phyloP scores from a whole-genome alignment of 768 basidiomycete species.

The Mycena filopes region DNA sequence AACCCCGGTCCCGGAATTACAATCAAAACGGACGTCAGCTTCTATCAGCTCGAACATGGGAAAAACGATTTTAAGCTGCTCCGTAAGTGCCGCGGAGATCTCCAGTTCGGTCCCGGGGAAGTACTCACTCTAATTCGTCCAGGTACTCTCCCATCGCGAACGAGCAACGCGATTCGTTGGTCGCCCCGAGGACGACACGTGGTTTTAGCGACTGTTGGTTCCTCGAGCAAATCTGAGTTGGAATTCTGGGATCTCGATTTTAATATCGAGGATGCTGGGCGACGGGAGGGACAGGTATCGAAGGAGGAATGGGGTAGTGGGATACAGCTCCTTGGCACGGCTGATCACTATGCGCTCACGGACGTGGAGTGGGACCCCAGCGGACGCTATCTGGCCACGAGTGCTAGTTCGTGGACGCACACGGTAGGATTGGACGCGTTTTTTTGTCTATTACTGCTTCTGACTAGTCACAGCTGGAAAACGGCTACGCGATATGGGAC shows the following conservation, averaged over 20 bases:
- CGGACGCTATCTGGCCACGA: conserved; percentile 92
- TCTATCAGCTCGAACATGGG: conserved; percentile 91
- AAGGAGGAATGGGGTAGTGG: conserved; percentile 86
- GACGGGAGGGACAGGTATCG: conserved; percentile 60
- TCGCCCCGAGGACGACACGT: conserved; percentile 96
- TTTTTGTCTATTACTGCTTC: conserved; percentile 2
- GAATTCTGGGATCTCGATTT: conserved; percentile 99
- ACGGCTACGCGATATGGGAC: conserved; percentile 97
- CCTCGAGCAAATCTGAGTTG: conserved; percentile 93
- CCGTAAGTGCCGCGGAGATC: conserved; percentile 58
- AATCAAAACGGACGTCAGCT: conserved; percentile 96
- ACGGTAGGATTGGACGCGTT: conserved; percentile 65
- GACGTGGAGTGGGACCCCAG: conserved; percentile 99
- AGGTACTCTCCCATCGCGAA: conserved; percentile 84
- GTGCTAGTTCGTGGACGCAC: conserved; percentile 95
- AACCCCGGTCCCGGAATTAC: conserved; percentile 91
- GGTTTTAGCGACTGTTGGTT: conserved; percentile 95
- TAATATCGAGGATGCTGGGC: conserved; percentile 65
- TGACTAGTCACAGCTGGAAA: conserved; percentile 76
- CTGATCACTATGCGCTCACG: conserved; percentile 97
- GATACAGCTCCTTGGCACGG: conserved; percentile 85
- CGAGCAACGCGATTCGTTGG: conserved; percentile 96
- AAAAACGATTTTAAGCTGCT: conserved; percentile 96
- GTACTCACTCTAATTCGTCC: conserved; percentile 23
- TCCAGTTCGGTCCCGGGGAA: conserved; percentile 22